Evolutionary conservation across 371 early-diverging fungal genomes (phyloP).

Genomic region (Mucor plumbeus): DNA sequence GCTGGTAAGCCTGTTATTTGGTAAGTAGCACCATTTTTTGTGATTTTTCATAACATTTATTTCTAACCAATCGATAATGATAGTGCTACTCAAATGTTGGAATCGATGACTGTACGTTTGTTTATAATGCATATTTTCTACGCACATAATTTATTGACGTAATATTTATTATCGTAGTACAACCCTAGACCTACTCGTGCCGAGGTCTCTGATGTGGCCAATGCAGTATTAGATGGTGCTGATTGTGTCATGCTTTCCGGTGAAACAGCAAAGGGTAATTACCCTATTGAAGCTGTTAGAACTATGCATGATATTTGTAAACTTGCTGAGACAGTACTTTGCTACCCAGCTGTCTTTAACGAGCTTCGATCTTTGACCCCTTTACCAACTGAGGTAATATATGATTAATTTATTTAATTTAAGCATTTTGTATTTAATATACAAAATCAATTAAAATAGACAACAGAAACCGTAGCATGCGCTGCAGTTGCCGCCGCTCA

Average conservation of each 20-base stretch:
- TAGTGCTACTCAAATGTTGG: constrained; percentile 98
- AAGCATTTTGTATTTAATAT: too few relatives aligned
- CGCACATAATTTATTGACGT: constrained; percentile 7
- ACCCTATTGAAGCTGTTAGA: constrained; percentile 76
- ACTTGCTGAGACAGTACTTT: constrained; percentile 78
- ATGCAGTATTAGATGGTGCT: constrained; percentile 96
- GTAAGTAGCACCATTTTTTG: constrained; percentile 25
- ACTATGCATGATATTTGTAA: constrained; percentile 82
- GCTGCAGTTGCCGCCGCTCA: constrained; percentile 91
- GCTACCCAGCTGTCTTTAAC: constrained; percentile 81
- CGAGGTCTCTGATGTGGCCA: constrained; percentile 98
- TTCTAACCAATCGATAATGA: not conserved
- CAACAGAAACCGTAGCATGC: constrained; percentile 93
- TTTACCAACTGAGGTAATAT: constrained; percentile 62
- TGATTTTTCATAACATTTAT: not conserved
- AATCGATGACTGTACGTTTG: constrained; percentile 90
- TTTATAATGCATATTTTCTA: not conserved
- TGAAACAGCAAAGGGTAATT: constrained; percentile 95
- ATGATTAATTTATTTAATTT: too few relatives aligned
- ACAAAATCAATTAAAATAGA: constrained; percentile 21
- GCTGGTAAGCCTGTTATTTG: constrained; percentile 97
- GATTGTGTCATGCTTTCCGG: constrained; percentile 99
- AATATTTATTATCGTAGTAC: constrained; percentile 46
- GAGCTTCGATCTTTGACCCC: constrained; percentile 78
- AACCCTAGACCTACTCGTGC: constrained; percentile 98